A percentile compares a stretch with the other conserved stretches of the same genome.
Evolutionary conservation across 2,329 filamentous ascomycete genomes (phyloP).

Genomic region (Cercospora zeae-maydis): DNA sequence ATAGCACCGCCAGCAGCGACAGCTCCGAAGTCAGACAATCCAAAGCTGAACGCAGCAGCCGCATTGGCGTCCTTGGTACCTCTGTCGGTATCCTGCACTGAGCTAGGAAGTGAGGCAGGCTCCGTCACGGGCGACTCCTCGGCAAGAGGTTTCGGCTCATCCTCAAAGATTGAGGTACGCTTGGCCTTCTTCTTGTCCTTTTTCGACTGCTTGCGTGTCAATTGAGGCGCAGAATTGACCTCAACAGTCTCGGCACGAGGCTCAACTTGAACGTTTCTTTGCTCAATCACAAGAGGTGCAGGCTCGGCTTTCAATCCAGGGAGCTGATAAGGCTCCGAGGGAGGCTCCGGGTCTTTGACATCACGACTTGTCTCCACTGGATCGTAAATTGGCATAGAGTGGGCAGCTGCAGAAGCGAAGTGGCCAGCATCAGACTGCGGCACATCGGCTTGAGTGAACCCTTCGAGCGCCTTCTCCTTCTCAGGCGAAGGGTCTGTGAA

Average conservation of each 20-base stretch:
- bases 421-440: not conserved
- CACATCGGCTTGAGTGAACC: not conserved
- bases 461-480: not conserved
- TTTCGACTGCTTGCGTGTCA: conserved; percentile 38
- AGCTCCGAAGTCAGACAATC: conserved; percentile 18
- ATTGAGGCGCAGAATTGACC: conserved; percentile 12
- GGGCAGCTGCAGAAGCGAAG: not conserved
- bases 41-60: conserved; percentile 12
- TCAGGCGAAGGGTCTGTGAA: not conserved
- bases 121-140: not conserved
- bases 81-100: not conserved
- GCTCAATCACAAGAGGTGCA: conserved; percentile 20
- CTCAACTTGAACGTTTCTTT: conserved; percentile 16
- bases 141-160: conserved; percentile 9
- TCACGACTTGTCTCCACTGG: not conserved
- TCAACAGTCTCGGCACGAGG: conserved; percentile 10
- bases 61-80: not conserved
- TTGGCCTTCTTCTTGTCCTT: conserved; percentile 44
- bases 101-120: not conserved
- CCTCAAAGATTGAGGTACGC: conserved; percentile 22
- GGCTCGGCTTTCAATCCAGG: conserved; percentile 17
- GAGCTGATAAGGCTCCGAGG: conserved; percentile 17
- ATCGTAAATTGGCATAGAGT: conserved; percentile 6
- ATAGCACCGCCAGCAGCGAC: conserved; percentile 14
- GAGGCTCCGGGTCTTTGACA: conserved; percentile 6